These are phyloP conservation scores for Candida saitoana DNA, from an alignment of 805 yeast genomes.

Conservation along the genomic window DNA sequence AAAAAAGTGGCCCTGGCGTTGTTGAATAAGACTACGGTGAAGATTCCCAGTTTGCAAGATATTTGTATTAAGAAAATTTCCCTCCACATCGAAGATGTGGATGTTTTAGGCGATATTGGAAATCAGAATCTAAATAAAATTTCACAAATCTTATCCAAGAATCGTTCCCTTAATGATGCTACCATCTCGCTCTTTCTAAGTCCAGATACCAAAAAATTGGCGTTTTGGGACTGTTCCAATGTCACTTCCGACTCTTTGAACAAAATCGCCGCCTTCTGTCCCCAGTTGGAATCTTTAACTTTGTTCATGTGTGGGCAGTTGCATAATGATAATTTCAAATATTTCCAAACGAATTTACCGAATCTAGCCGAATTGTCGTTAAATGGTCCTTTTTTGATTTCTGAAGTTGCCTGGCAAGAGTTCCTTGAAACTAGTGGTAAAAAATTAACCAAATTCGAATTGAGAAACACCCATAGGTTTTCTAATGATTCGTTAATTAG, in stretches of 20 bases:
- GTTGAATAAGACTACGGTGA: constrained; percentile 62
- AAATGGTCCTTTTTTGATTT: constrained; percentile 87
- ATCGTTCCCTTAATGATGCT: constrained; percentile 69
- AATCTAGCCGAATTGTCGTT: constrained; percentile 54
- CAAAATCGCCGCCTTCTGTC: constrained; percentile 74
- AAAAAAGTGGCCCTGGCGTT: constrained; percentile 82
- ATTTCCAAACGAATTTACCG: constrained; percentile 56
- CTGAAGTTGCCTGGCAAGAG: constrained; percentile 69
- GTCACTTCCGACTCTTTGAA: constrained; percentile 61
- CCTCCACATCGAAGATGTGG: constrained; percentile 66
- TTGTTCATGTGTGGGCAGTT: constrained; percentile 92
- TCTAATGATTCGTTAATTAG: constrained; percentile 60
- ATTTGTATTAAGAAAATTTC: constrained; percentile 69
- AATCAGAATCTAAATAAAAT: constrained; percentile 64
- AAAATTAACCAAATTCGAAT: constrained; percentile 53
- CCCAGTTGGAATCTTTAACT: constrained; percentile 60
- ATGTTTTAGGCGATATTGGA: constrained; percentile 85
- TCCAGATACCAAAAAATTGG: constrained; percentile 51
- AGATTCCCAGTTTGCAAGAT: constrained; percentile 74
- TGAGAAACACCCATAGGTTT: constrained; percentile 82
- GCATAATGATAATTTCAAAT: constrained; percentile 68
- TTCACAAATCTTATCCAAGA: constrained; percentile 72
- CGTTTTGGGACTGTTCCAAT: constrained; percentile 91
- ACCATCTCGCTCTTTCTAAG: constrained; percentile 74
- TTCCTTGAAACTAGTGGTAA: constrained; percentile 61